Percentiles rank a stretch among this genome's conserved stretches.
Conservation (phyloP, 768 basidiomycete species). For the Suillus spraguei region DNA sequence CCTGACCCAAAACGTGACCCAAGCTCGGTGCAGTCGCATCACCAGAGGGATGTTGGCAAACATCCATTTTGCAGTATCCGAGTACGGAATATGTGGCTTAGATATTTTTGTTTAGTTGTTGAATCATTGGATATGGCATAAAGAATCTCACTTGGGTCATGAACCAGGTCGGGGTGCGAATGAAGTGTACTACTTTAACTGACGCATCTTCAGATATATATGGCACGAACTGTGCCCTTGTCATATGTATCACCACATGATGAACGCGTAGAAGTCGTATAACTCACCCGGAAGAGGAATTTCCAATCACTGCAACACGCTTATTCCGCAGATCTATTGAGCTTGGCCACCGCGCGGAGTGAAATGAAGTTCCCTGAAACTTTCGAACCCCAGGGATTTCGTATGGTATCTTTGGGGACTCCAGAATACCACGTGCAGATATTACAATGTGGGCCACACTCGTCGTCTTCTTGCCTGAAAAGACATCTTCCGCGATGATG, state of each 20-base stretch:
- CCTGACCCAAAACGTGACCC: slow-evolving; percentile 50
- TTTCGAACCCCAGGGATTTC: slow-evolving; percentile 35
- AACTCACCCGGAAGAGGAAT: slow-evolving; percentile 62
- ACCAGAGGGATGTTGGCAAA: slow-evolving; percentile 55
- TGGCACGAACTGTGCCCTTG: slow-evolving; percentile 66
- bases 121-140: background rate
- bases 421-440: slow-evolving; percentile 51
- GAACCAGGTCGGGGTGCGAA: slow-evolving; percentile 64
- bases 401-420: slow-evolving; percentile 43
- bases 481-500: slow-evolving; percentile 34
- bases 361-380: slow-evolving; percentile 54
- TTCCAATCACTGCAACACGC: slow-evolving; percentile 50
- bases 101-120: slow-evolving; percentile 33
- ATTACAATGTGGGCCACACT: slow-evolving; percentile 50
- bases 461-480: slow-evolving; percentile 30
- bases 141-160: slow-evolving; percentile 46
- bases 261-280: background rate
- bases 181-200: slow-evolving; percentile 57
- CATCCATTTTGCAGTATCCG: slow-evolving; percentile 47
- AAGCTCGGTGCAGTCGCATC: slow-evolving; percentile 53
- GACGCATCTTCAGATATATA: slow-evolving; percentile 52
- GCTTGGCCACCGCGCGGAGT: slow-evolving; percentile 53
- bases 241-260: slow-evolving; percentile 12
- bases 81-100: slow-evolving; percentile 39
- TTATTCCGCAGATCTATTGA: slow-evolving; percentile 45